Conservation (phyloP, 108 stramenopile species). For the Chaetoceros tenuissimus region DNA sequence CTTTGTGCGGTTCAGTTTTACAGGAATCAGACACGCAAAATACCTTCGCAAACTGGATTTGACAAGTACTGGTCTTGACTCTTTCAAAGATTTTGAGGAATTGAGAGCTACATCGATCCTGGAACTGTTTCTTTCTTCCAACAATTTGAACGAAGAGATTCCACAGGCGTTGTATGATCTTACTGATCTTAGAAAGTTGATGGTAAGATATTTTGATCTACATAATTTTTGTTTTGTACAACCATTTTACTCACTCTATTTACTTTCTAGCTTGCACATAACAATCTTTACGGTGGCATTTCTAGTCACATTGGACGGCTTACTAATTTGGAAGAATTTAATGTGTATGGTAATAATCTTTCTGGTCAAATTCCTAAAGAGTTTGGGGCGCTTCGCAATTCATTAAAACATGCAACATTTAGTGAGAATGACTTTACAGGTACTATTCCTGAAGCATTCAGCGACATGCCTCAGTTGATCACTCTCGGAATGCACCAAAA, state of each 20-base stretch:
- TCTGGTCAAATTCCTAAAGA: conserved; percentile 37
- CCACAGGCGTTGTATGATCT: conserved; percentile 19
- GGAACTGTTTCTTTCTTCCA: conserved; percentile 12
- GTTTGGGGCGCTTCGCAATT: conserved; percentile 22
- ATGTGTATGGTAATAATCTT: conserved; percentile 31
- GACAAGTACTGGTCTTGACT: conserved; percentile 17
- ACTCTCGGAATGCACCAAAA: conserved; percentile 27
- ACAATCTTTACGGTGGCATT: conserved; percentile 7
- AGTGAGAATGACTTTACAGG: conserved; percentile 42
- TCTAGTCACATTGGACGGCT: conserved; percentile 19
- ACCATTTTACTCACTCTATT: conserved; percentile 1
- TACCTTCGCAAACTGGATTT: conserved; percentile 27
- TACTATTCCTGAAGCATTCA: conserved; percentile 31
- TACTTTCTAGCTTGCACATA: conserved; percentile 9
- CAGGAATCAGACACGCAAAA: conserved; percentile 12
- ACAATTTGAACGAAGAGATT: conserved; percentile 13
- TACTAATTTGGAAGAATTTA: conserved; percentile 21
- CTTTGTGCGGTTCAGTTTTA: conserved; percentile 12
- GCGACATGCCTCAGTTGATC: conserved; percentile 18
- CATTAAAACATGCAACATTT: not conserved
- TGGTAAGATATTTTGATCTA: not conserved
- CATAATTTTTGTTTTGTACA: not conserved
- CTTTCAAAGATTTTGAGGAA: conserved; percentile 16
- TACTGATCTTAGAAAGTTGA: conserved; percentile 2
- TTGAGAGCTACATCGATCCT: conserved; percentile 3